Conservation (phyloP, 208 protist genomes). For the Trypanosoma cruzi region DNA sequence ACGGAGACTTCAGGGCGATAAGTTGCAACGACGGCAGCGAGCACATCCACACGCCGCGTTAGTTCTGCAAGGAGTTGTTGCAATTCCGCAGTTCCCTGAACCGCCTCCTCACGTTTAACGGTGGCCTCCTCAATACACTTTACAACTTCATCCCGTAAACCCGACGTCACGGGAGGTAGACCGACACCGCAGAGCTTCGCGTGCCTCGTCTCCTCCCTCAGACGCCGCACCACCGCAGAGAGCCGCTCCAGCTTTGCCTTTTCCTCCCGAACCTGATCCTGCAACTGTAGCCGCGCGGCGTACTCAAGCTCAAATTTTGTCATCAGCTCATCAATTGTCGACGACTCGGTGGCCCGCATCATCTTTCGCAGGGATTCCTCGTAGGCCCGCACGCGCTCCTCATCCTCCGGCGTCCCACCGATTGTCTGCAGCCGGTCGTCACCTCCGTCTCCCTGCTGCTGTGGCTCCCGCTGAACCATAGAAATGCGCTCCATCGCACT, state of each 20-base stretch:
- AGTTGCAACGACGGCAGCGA: conserved; percentile 26
- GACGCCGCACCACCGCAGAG: conserved; percentile 17
- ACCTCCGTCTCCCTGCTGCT: not conserved
- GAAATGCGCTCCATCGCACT: conserved; percentile 22
- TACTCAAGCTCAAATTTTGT: conserved; percentile 52
- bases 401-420: conserved; percentile 43
- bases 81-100: conserved; percentile 24
- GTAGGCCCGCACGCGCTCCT: conserved; percentile 73
- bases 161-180: conserved; percentile 22
- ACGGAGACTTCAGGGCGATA: conserved; percentile 54
- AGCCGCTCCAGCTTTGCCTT: conserved; percentile 31
- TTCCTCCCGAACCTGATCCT: conserved; percentile 41
- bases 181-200: conserved; percentile 16
- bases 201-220: conserved; percentile 3
- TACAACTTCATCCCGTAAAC: conserved; percentile 46
- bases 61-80: conserved; percentile 38
- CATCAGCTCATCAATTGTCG: conserved; percentile 40
- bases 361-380: conserved; percentile 91
- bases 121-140: conserved; percentile 41
- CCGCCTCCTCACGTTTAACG: conserved; percentile 20
- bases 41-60: conserved; percentile 36
- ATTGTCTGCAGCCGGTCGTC: not conserved
- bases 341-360: conserved; percentile 84
- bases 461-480: too few species aligned
- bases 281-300: conserved; percentile 68